Evolutionary conservation across 1,139 yeast species (phyloP).

Genomic region (Hanseniaspora sp.): DNA sequence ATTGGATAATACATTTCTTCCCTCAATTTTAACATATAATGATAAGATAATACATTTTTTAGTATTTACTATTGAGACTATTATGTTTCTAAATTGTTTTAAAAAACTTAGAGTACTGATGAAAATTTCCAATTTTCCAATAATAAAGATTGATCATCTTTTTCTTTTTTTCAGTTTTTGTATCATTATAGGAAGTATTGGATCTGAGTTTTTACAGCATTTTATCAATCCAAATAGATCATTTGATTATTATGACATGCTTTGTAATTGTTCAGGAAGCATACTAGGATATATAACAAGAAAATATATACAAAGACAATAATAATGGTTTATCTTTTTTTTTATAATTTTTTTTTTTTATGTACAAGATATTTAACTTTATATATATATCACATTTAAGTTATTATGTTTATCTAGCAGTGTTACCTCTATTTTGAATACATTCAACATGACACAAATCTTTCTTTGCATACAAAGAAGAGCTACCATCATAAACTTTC

Average conservation of each 20-base stretch:
- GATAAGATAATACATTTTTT: conserved; percentile 45
- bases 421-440: conserved; percentile 67
- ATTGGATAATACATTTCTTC: conserved; percentile 35
- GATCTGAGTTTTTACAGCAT: conserved; percentile 43
- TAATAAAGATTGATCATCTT: conserved; percentile 20
- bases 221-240: conserved; percentile 35
- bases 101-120: background rate
- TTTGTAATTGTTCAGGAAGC: conserved; percentile 33
- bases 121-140: background rate
- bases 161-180: conserved; percentile 35
- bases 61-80: conserved; percentile 40
- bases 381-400: background rate
- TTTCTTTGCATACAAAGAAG: conserved; percentile 76
- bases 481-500: conserved; percentile 64
- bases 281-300: background rate
- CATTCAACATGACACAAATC: conserved; percentile 77
- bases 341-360: background rate
- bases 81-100: conserved; percentile 37
- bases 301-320: background rate
- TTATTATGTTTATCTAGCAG: background rate
- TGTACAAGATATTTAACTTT: background rate
- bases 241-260: conserved; percentile 43
- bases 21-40: conserved; percentile 37
- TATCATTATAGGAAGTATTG: conserved; percentile 37
- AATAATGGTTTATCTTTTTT: background rate